These are phyloP conservation scores for Nemania abortiva DNA, from an alignment of 2,329 filamentous ascomycete genomes.

Conservation along the genomic window DNA sequence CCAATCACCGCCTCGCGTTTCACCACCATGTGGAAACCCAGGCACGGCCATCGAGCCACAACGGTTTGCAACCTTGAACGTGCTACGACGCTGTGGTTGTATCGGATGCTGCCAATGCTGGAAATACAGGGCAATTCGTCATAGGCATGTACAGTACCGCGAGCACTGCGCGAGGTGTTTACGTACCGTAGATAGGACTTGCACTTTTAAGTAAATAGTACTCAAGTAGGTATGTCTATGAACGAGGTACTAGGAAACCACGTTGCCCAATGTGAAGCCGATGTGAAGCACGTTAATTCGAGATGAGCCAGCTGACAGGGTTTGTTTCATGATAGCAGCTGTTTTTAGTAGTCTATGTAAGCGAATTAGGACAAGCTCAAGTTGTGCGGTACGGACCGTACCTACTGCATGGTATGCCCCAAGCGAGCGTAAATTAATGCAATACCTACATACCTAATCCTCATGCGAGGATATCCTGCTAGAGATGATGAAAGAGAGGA, in stretches of 20 bases:
- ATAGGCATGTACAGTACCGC: not conserved
- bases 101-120: slow-evolving; percentile 15
- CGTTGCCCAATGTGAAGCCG: not conserved
- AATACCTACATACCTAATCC: too few relatives aligned
- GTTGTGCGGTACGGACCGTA: too few relatives aligned
- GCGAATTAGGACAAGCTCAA: too few relatives aligned
- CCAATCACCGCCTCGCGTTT: slow-evolving; percentile 32
- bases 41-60: slow-evolving; percentile 29
- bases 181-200: not conserved
- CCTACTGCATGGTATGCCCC: too few relatives aligned
- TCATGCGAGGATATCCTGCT: too few relatives aligned
- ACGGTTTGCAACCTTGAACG: slow-evolving; percentile 11
- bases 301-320: not conserved
- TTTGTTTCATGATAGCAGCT: not conserved
- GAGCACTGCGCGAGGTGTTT: not conserved
- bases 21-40: slow-evolving; percentile 23
- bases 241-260: too few relatives aligned
- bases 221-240: too few relatives aligned
- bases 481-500: too few relatives aligned
- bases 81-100: slow-evolving; percentile 19
- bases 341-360: not conserved
- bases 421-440: not conserved
- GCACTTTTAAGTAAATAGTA: not conserved
- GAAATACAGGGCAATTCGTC: not conserved
- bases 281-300: not conserved